Percentiles rank a stretch among this genome's conserved stretches.
These are phyloP conservation scores for Toxicodendron radicans DNA, from an alignment of 345 rosid genomes.

Conservation along the genomic window DNA sequence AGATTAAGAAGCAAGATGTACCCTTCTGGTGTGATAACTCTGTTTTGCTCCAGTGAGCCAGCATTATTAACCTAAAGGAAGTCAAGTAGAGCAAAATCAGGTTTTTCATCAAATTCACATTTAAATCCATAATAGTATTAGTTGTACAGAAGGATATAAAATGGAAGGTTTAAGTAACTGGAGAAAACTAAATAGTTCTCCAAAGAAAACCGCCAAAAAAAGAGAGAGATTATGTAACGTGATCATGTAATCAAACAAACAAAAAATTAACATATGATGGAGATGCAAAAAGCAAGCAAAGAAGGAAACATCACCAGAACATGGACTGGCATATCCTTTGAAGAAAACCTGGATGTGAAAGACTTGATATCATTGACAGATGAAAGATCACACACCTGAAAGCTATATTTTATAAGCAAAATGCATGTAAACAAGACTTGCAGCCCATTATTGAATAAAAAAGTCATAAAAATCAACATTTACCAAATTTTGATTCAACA, in stretches of 20 bases:
- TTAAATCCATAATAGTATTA: not conserved
- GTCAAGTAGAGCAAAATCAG: slow-evolving; percentile 9
- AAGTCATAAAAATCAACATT: not conserved
- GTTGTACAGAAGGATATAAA: not conserved
- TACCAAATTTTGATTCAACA: not conserved
- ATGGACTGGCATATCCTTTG: slow-evolving; percentile 73
- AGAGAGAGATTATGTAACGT: not conserved
- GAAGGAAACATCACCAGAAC: slow-evolving; percentile 54
- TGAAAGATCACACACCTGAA: slow-evolving; percentile 89
- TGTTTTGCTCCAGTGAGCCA: slow-evolving; percentile 67
- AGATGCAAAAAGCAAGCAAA: not conserved
- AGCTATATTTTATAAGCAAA: slow-evolving; percentile 23
- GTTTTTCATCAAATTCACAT: slow-evolving; percentile 2
- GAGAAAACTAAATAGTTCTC: not conserved
- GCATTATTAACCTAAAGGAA: slow-evolving; percentile 79
- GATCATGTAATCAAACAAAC: not conserved
- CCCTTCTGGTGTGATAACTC: slow-evolving; percentile 75
- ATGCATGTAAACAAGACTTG: not conserved
- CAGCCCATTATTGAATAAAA: not conserved
- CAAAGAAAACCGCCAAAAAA: not conserved
- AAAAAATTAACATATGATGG: not conserved
- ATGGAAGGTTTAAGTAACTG: not conserved
- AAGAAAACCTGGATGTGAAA: slow-evolving; percentile 71
- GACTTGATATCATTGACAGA: slow-evolving; percentile 74
- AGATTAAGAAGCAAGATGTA: slow-evolving; percentile 27